phyloP scores from a whole-genome alignment of 2,329 filamentous ascomycete species.

The Graphiopsis chlorocephala region DNA sequence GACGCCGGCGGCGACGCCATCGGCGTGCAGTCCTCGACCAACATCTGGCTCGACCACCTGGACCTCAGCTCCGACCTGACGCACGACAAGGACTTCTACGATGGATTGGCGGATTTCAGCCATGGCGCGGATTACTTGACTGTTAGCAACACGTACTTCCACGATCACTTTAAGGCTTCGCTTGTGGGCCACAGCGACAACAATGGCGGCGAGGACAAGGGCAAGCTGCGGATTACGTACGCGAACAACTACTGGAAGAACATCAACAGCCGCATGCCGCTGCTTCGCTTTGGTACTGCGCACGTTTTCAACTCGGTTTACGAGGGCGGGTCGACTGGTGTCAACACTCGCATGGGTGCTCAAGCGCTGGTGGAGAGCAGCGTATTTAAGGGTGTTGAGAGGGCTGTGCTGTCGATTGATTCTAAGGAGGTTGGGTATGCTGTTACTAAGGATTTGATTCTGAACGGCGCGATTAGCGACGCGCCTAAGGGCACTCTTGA shows the following conservation, averaged over 20 bases:
- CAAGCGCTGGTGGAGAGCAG: slow-evolving; percentile 46
- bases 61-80: slow-evolving; percentile 60
- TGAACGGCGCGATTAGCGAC: slow-evolving; percentile 34
- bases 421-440: slow-evolving; percentile 36
- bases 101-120: slow-evolving; percentile 63
- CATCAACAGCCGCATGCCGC: slow-evolving; percentile 62
- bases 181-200: slow-evolving; percentile 60
- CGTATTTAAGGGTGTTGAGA: slow-evolving; percentile 35
- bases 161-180: slow-evolving; percentile 61
- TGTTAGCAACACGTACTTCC: slow-evolving; percentile 47
- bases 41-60: slow-evolving; percentile 66
- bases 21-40: slow-evolving; percentile 47
- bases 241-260: slow-evolving; percentile 65
- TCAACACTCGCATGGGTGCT: slow-evolving; percentile 44
- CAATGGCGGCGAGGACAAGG: slow-evolving; percentile 58
- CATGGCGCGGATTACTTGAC: slow-evolving; percentile 63
- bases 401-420: slow-evolving; percentile 37
- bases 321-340: slow-evolving; percentile 37
- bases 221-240: slow-evolving; percentile 63
- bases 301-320: slow-evolving; percentile 59
- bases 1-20: slow-evolving; percentile 51
- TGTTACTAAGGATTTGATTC: slow-evolving; percentile 38
- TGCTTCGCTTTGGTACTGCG: slow-evolving; percentile 63
- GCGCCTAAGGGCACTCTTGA: slow-evolving; percentile 36
- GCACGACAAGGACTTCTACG: slow-evolving; percentile 67